Base-by-base conservation (phyloP, 371 early-diverging fungal species). In the Lichtheimia corymbifera region DNA sequence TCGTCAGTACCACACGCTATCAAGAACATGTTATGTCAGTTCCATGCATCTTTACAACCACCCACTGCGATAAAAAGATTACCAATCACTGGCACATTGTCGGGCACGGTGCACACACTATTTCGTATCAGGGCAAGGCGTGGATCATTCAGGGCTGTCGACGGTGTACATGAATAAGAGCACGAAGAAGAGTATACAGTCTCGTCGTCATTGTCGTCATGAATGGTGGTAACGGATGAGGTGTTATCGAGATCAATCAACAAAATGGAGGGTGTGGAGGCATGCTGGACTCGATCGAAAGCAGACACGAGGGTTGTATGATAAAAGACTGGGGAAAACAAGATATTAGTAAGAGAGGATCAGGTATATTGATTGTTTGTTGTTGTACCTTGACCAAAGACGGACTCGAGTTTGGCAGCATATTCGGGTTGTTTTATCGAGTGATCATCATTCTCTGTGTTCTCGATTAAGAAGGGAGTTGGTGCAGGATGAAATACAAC, bases 1-100 rank as follows among this genome's bases (percentile, higher is more conserved):
- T 78, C 73, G 20, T 50, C 68, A n/a, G 63, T 50, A 9, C 72
- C 74, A 40, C 60, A 73, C 0, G 66, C 75, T 75, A 55, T 35
- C 13, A 24, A 62, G 17, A 53, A 45, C 12, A 27, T 22, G 47
- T 9, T 49, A 18, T 49, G 17, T 49, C 49, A 49, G 22, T n/a
- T 49, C 22, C 49, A 49, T 49, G 17, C 49, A 18, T 49, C 22
- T 49, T 22, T 49, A 22, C 49, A 18, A 2, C 35, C 35, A 35
- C 9, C 6, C 35, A 35, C 35, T 35, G 11, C 9, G 35, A 35
- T 35, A 35, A 6, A 11, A 6, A 11, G 15, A 15, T 24, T 54
- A 61, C 61, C 61, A 11, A 61, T 45, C 25, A 61, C 47, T 9
- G 61, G 61, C 28, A 50, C 41, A 28, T 50, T 50, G 50, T 45